A percentile compares a stretch with the other conserved stretches of the same genome.
Evolutionary conservation across 2,329 filamentous ascomycete genomes (phyloP).

Genomic region (Westerdykella aurantiaca): DNA sequence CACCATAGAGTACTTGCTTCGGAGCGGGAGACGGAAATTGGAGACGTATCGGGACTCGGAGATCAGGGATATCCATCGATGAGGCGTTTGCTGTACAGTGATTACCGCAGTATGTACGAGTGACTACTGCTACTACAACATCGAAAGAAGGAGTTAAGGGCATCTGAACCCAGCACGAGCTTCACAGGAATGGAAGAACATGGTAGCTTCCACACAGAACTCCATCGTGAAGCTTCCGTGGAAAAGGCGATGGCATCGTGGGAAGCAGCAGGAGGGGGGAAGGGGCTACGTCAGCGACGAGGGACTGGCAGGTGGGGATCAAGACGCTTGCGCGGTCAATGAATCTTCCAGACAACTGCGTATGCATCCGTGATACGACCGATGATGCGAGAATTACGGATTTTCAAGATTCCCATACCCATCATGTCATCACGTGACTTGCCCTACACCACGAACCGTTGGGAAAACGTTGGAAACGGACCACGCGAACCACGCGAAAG

Average conservation of each 20-base stretch:
- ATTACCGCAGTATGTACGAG: neutral
- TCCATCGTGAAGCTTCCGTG: too few species aligned
- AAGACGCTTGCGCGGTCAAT: too few species aligned
- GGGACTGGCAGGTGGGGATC: neutral
- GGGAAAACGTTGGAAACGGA: neutral
- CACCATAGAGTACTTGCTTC: slow-evolving; percentile 76
- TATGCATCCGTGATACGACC: too few species aligned
- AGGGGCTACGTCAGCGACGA: neutral
- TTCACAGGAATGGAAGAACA: too few species aligned
- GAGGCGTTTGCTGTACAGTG: neutral
- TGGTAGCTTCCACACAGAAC: too few species aligned
- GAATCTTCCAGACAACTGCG: too few species aligned
- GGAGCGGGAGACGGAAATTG: slow-evolving; percentile 75
- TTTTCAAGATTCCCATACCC: too few species aligned
- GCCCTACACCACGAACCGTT: neutral
- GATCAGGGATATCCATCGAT: slow-evolving; percentile 62
- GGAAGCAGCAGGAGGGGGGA: neutral
- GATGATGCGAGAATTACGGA: too few species aligned
- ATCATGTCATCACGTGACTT: neutral
- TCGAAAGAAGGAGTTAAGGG: neutral
- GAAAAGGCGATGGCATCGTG: too few species aligned
- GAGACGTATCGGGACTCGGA: slow-evolving; percentile 75
- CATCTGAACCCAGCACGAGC: too few species aligned
- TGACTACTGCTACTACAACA: too few species aligned
- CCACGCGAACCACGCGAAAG: neutral